Base-by-base conservation (phyloP, 2,329 filamentous ascomycete species). In the Sclerotinia spermophila region DNA sequence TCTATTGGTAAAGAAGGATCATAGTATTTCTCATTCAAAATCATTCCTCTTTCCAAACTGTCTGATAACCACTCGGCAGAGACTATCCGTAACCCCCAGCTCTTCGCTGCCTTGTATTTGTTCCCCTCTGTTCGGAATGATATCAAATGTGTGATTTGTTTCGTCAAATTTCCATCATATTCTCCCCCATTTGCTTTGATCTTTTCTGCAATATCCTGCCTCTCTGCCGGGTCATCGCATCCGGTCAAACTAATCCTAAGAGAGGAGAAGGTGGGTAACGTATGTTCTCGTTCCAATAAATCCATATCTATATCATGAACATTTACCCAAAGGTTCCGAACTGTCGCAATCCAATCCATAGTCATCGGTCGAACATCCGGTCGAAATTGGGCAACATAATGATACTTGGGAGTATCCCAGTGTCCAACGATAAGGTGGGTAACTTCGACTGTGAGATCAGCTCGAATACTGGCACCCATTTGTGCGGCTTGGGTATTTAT, bases 351-450 rank as follows among this genome's bases (percentile, higher is more conserved):
- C 92, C 94, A 99, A 77, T 88, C 86, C n/a, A 90, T 87, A 58
- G 87, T 87, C 82, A 99, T 90, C 65, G 94, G 90, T 79, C 89
- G 89, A 77, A 99, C 90, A 78, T 99, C 96, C 62, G 91, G 89
- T 67, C 96, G 88, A 79, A 95, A 92, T 78, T 90, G 92, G 68
- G 95, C 96, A 77, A 98, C 95, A 84, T 97, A 97, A 80, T 90
- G 91, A 82, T 99, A 99, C 81, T 99, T 99, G 65, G 92, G 89
- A 0, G 95, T 98, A 79, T 95, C 88, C 77, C 93, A 92, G 77
- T 92, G 90, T 79, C 94, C 96, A 73, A 97, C 93, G 73, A 99
- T 87, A 61, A 99, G 89, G 82, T 99, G 96, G 7, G 96, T 98
- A 62, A 97, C 93, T 80, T 97, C 93, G 70, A 92, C 92, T n/a